Evolutionary conservation across 305 asterid species (phyloP).

Genomic region (Caryopteris hybrid): DNA sequence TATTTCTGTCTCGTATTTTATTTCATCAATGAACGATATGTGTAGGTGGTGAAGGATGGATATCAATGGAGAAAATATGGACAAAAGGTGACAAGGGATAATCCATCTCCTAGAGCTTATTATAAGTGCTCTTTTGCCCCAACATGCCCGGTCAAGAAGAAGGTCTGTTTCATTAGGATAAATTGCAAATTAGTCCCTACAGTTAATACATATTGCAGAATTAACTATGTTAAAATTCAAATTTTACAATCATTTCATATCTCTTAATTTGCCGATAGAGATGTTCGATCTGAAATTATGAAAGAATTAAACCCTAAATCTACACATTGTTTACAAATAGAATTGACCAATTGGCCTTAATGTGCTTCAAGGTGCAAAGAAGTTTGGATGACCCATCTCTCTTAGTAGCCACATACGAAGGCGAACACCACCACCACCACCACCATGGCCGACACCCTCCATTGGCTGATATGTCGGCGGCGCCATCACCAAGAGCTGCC

Average conservation of each 20-base stretch:
- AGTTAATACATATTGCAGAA: too few relatives aligned
- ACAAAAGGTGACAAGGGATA: constrained; percentile 80
- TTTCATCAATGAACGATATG: neutral
- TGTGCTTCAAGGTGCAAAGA: constrained; percentile 52
- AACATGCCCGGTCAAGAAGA: constrained; percentile 66
- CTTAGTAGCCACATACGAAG: constrained; percentile 66
- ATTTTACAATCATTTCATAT: too few relatives aligned
- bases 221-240: too few relatives aligned
- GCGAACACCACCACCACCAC: constrained; percentile 64
- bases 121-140: constrained; percentile 80
- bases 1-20: neutral
- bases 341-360: neutral
- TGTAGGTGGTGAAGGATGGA: constrained; percentile 67
- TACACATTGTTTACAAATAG: too few relatives aligned
- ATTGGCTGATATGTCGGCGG: constrained; percentile 21
- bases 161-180: constrained; percentile 24
- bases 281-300: too few relatives aligned
- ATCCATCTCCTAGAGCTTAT: constrained; percentile 85
- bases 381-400: constrained; percentile 56
- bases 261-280: too few relatives aligned
- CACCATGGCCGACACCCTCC: too few relatives aligned
- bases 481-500: constrained; percentile 10
- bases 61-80: constrained; percentile 82
- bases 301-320: too few relatives aligned
- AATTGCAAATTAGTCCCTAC: too few relatives aligned